Evolutionary conservation across 2,329 filamentous ascomycete species (phyloP).

Genomic region (Pseudogymnoascus sp.): DNA sequence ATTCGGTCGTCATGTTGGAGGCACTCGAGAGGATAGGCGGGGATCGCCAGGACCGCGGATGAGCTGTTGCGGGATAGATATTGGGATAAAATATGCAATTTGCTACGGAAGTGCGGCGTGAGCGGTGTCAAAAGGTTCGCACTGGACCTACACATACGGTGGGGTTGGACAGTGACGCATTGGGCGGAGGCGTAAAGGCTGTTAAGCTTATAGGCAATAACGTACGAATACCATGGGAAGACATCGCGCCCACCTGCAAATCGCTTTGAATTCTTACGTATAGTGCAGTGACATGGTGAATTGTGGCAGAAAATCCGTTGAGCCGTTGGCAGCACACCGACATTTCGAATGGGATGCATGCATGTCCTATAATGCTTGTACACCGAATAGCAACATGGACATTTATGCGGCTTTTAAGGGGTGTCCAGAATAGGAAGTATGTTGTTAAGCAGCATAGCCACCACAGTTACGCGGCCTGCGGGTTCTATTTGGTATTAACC

Average conservation of each 20-base stretch:
- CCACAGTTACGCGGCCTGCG: not conserved
- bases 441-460: conserved; percentile 1
- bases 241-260: conserved; percentile 1
- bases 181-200: conserved; percentile 7
- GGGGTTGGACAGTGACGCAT: conserved; percentile 8
- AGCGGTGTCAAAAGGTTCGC: conserved; percentile 7
- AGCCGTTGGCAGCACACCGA: not conserved
- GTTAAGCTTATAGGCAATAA: conserved; percentile 6
- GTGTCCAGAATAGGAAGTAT: not conserved
- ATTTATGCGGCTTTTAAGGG: not conserved
- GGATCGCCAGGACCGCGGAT: conserved; percentile 40
- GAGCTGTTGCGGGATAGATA: not conserved
- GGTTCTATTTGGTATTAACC: not conserved
- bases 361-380: not conserved
- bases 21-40: conserved; percentile 63
- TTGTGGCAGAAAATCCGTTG: not conserved
- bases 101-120: conserved; percentile 3
- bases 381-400: not conserved
- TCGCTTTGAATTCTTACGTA: not conserved
- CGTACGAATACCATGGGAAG: conserved; percentile 6
- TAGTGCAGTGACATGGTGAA: conserved; percentile 4
- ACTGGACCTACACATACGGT: conserved; percentile 6
- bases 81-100: conserved; percentile 9
- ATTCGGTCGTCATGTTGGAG: conserved; percentile 98
- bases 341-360: not conserved